A percentile compares a stretch with the other conserved stretches of the same genome.
Evolutionary conservation across 2,329 filamentous ascomycete genomes (phyloP).

Genomic region (Alternaria solani): DNA sequence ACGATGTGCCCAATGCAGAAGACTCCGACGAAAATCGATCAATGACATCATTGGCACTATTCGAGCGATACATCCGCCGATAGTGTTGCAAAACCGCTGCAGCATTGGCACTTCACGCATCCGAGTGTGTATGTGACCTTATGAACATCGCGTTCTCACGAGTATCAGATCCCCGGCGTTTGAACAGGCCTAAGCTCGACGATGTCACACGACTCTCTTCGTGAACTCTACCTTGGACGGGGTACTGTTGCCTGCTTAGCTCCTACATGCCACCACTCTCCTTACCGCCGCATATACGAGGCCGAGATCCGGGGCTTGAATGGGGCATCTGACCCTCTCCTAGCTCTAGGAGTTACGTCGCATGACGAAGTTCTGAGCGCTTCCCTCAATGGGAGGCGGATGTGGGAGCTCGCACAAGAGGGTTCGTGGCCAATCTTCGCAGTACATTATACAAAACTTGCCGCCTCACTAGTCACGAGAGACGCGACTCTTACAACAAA

Average conservation of each 20-base stretch:
- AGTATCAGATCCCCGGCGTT: neutral
- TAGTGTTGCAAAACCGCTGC: neutral
- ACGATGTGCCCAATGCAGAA: slow-evolving; percentile 6
- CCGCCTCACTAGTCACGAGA: slow-evolving; percentile 4
- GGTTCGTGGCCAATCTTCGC: neutral
- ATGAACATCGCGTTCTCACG: neutral
- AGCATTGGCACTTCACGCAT: neutral
- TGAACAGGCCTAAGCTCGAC: neutral
- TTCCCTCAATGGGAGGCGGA: neutral
- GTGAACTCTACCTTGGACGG: neutral
- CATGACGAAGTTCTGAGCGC: neutral
- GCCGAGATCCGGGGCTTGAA: neutral
- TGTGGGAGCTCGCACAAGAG: neutral
- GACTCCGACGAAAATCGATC: neutral
- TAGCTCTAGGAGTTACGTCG: neutral
- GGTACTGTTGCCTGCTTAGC: slow-evolving; percentile 3
- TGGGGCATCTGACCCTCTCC: neutral
- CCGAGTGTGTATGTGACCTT: neutral
- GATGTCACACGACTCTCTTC: slow-evolving; percentile 13
- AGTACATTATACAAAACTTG: neutral
- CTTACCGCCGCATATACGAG: neutral
- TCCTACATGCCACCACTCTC: neutral
- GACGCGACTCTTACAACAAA: neutral
- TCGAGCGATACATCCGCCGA: neutral
- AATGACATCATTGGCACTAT: slow-evolving; percentile 9